These are phyloP conservation scores for Mercurialis annua DNA, from an alignment of 345 rosid genomes.

Conservation along the genomic window DNA sequence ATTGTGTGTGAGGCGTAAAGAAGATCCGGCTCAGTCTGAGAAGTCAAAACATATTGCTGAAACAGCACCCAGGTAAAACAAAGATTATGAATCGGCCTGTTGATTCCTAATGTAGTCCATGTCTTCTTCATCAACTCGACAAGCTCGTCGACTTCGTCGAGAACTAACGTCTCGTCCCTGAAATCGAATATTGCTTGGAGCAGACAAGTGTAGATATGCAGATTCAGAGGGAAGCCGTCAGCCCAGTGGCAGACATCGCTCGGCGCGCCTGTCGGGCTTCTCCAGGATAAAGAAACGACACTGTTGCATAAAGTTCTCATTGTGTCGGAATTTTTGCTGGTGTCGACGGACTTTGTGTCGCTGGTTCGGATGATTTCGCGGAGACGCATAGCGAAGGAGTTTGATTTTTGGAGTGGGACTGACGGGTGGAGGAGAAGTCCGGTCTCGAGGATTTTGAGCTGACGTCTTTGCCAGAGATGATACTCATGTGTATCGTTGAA, in stretches of 20 bases:
- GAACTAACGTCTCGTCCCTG: conserved; percentile 73
- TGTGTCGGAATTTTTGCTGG: conserved; percentile 63
- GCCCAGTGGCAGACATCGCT: conserved; percentile 93
- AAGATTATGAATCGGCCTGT: conserved; percentile 56
- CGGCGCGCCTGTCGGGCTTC: conserved; percentile 53
- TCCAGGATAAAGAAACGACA: conserved; percentile 71
- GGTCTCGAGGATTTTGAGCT: conserved; percentile 67
- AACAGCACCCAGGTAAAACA: conserved; percentile 91
- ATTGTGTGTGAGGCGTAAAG: conserved; percentile 66
- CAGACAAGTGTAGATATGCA: conserved; percentile 57
- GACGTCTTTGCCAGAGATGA: conserved; percentile 81
- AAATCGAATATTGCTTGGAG: conserved; percentile 70
- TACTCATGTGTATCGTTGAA: conserved; percentile 65
- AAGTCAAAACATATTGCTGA: conserved; percentile 64
- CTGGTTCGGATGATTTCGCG: conserved; percentile 52
- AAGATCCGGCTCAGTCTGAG: conserved; percentile 70
- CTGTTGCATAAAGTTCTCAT: conserved; percentile 62
- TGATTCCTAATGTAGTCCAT: conserved; percentile 82
- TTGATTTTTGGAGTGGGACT: conserved; percentile 61
- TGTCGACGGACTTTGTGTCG: conserved; percentile 52
- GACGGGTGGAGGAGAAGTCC: conserved; percentile 77
- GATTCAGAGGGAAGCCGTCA: conserved; percentile 81
- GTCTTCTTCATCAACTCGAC: conserved; percentile 86
- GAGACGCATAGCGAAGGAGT: conserved; percentile 47
- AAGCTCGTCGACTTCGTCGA: conserved; percentile 89